These are phyloP conservation scores for Plasmodiophora brassicae DNA, from an alignment of 208 protist species.

Conservation along the genomic window DNA sequence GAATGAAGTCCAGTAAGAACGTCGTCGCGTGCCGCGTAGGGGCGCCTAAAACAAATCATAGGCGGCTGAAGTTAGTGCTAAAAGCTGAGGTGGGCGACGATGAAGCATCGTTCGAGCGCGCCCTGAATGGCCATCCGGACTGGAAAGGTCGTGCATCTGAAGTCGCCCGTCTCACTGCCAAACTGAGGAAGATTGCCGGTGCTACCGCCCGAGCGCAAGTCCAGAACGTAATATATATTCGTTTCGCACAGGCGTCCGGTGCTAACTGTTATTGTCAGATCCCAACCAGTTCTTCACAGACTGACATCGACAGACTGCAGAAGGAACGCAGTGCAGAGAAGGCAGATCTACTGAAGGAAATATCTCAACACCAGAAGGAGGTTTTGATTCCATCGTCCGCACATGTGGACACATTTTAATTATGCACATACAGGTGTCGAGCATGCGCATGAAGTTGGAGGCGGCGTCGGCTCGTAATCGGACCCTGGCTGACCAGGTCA, in stretches of 20 bases:
- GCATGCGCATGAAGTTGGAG: not conserved
- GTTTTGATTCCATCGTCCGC: no score
- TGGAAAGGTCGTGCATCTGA: not conserved
- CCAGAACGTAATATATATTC: not conserved
- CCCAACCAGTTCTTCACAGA: not conserved
- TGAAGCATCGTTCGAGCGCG: not conserved
- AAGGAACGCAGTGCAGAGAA: not conserved
- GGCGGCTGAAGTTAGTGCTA: not conserved
- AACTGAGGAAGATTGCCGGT: not conserved
- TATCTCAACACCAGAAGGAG: not conserved
- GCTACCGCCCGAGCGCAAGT: not conserved
- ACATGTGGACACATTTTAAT: no score
- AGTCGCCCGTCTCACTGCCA: not conserved
- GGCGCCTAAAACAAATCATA: not conserved
- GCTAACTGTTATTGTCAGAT: not conserved
- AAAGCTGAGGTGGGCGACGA: not conserved
- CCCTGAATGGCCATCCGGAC: not conserved
- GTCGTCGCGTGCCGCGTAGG: not conserved
- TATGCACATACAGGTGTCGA: no score
- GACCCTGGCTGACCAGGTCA: conserved; percentile 3
- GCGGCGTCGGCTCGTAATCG: not conserved
- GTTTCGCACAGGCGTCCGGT: not conserved
- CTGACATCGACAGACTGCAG: not conserved
- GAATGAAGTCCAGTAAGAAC: not conserved
- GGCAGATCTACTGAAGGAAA: not conserved